phyloP scores from a whole-genome alignment of 108 stramenopile genomes.

The Aureococcus anophagefferens region DNA sequence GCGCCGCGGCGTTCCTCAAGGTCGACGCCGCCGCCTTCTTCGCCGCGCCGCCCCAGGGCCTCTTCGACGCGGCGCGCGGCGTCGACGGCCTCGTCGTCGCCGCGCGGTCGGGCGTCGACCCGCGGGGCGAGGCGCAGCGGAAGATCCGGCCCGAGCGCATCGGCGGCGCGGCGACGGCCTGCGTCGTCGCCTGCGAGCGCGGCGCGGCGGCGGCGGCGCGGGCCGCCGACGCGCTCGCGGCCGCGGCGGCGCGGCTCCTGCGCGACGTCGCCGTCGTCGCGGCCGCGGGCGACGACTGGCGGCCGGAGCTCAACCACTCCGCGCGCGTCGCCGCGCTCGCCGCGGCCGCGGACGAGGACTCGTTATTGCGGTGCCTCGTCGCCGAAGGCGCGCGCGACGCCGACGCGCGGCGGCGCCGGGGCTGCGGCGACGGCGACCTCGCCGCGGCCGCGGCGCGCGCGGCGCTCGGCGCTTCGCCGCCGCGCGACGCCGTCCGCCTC shows the following conservation, averaged over 20 bases:
- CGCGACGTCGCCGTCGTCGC: no score
- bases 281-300: no score
- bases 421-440: background rate
- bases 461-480: no score
- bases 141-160: background rate
- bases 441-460: no score
- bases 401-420: background rate
- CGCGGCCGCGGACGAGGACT: background rate
- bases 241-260: background rate
- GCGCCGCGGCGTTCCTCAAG: background rate
- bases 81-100: background rate
- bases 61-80: background rate
- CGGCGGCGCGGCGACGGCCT: background rate
- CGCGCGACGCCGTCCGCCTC: background rate
- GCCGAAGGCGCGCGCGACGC: background rate
- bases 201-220: background rate
- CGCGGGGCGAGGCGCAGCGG: background rate
- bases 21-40: background rate
- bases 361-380: background rate
- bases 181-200: background rate
- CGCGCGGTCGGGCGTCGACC: background rate
- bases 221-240: background rate
- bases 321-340: background rate
- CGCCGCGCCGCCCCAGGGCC: background rate
- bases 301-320: no score